Evolutionary conservation across 768 basidiomycete species (phyloP).

Genomic region (Imleria badia): DNA sequence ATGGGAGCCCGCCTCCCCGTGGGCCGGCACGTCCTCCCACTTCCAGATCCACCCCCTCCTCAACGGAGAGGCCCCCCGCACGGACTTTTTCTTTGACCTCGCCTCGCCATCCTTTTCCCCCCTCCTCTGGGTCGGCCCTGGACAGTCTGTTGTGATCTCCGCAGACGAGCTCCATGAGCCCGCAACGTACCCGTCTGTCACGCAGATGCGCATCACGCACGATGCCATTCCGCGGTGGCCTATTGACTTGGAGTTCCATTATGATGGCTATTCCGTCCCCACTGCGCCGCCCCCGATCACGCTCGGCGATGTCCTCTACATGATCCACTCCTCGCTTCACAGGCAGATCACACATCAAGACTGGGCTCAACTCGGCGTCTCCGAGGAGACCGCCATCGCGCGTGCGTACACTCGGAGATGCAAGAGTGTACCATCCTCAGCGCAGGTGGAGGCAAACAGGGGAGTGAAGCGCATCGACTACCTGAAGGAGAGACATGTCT

Average conservation of each 20-base stretch:
- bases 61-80: slow-evolving; percentile 47
- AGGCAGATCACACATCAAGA: slow-evolving; percentile 37
- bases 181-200: slow-evolving; percentile 56
- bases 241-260: slow-evolving; percentile 47
- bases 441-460: slow-evolving; percentile 33
- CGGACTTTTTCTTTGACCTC: slow-evolving; percentile 57
- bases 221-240: slow-evolving; percentile 63
- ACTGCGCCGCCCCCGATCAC: slow-evolving; percentile 44
- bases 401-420: slow-evolving; percentile 39
- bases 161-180: slow-evolving; percentile 47
- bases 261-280: slow-evolving; percentile 25
- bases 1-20: slow-evolving; percentile 26
- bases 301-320: slow-evolving; percentile 56
- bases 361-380: slow-evolving; percentile 31
- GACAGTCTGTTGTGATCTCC: slow-evolving; percentile 40
- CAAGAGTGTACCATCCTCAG: slow-evolving; percentile 28
- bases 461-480: slow-evolving; percentile 44
- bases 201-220: slow-evolving; percentile 54
- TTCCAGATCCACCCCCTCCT: slow-evolving; percentile 36
- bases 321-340: slow-evolving; percentile 50
- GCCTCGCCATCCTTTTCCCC: slow-evolving; percentile 48
- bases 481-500: slow-evolving; percentile 33
- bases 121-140: slow-evolving; percentile 37
- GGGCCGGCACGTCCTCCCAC: slow-evolving; percentile 23
- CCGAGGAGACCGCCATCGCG: slow-evolving; percentile 32